A percentile compares a stretch with the other conserved stretches of the same genome.
Conservation (phyloP, 2,329 filamentous ascomycete genomes). For the Tolypocladium tundrense region DNA sequence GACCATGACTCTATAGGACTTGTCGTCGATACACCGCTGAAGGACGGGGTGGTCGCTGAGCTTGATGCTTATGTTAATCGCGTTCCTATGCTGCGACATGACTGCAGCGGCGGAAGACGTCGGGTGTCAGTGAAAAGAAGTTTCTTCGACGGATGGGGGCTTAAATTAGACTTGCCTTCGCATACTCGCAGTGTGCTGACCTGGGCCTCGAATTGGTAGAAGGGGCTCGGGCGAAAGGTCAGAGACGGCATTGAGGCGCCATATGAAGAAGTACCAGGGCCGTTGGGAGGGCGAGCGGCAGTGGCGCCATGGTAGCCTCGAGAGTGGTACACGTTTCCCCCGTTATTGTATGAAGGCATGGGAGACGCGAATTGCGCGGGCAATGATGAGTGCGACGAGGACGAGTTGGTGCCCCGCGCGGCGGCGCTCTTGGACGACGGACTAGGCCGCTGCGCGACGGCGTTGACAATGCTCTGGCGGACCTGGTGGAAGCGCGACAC, state of each 20-base stretch:
- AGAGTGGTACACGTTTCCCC: conserved; percentile 3
- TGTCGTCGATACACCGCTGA: conserved; percentile 46
- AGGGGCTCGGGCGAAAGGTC: conserved; percentile 64
- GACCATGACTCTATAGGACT: conserved; percentile 63
- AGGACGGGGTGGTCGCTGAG: conserved; percentile 42
- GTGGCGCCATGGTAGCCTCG: conserved; percentile 6
- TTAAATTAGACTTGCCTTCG: conserved; percentile 48
- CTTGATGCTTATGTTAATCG: conserved; percentile 33
- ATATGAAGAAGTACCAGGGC: conserved; percentile 8
- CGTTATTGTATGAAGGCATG: conserved; percentile 11
- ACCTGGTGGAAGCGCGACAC: conserved; percentile 31
- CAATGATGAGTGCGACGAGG: neutral
- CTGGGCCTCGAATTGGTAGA: conserved; percentile 61
- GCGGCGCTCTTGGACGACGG: conserved; percentile 10
- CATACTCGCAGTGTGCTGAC: conserved; percentile 58
- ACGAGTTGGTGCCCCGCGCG: conserved; percentile 1
- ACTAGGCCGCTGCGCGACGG: conserved; percentile 17
- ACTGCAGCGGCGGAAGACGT: conserved; percentile 20
- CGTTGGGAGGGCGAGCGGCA: conserved; percentile 6
- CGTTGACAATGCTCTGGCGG: conserved; percentile 29
- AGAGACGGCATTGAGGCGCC: conserved; percentile 8
- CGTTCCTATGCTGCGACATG: conserved; percentile 45
- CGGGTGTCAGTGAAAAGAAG: neutral
- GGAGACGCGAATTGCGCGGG: conserved; percentile 6
- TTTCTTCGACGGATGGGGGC: neutral